Percentiles rank a stretch among this genome's conserved stretches.
Conservation (phyloP, 345 rosid species). For the Abelmoschus esculentus region DNA sequence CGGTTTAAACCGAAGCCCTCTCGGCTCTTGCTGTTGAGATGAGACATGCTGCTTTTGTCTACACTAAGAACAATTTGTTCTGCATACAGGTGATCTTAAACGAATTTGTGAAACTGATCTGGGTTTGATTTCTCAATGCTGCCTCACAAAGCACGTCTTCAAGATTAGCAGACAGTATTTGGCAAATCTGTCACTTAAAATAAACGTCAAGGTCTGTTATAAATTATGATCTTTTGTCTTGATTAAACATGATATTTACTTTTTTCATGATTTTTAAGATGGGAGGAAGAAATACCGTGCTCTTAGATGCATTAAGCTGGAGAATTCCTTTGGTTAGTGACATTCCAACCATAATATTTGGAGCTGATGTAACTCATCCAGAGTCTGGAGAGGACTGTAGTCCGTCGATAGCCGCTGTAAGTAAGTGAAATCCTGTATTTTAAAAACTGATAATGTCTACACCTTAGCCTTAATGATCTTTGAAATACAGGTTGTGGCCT, state of each 20-base stretch:
- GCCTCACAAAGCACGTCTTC: slow-evolving; percentile 32
- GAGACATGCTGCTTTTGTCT: not conserved
- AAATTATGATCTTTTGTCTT: not conserved
- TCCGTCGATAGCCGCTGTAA: too few species aligned
- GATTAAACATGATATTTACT: not conserved
- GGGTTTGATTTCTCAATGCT: slow-evolving; percentile 39
- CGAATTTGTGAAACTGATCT: slow-evolving; percentile 43
- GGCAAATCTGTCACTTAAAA: slow-evolving; percentile 37
- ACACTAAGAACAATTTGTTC: slow-evolving; percentile 1
- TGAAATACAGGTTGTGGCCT: slow-evolving; percentile 33
- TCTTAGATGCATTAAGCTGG: too few species aligned
- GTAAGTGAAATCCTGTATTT: too few species aligned
- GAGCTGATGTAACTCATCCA: too few species aligned
- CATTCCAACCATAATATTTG: too few species aligned
- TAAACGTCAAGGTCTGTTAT: slow-evolving; percentile 34
- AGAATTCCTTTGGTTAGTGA: too few species aligned
- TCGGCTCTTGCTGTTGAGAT: not conserved
- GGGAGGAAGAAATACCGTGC: too few species aligned
- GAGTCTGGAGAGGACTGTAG: too few species aligned
- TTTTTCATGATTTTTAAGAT: not conserved
- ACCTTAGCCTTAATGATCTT: slow-evolving; percentile 5
- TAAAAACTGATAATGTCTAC: not conserved
- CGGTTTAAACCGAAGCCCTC: not conserved
- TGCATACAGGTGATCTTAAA: slow-evolving; percentile 35
- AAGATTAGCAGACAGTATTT: slow-evolving; percentile 35